phyloP scores from a whole-genome alignment of 208 protist genomes.

The Balamuthia mandrillaris region DNA sequence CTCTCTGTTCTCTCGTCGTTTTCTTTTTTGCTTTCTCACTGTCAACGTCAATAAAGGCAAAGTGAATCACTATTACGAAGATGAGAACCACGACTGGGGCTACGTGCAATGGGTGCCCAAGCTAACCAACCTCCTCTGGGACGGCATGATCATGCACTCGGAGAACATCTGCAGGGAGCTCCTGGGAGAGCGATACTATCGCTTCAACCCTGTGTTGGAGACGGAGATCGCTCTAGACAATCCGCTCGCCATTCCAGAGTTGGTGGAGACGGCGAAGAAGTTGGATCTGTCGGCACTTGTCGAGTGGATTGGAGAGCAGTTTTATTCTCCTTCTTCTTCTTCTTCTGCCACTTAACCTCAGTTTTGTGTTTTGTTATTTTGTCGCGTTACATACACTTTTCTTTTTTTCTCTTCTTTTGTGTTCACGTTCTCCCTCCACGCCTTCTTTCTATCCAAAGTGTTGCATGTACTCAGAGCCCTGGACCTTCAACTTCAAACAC shows the following conservation, averaged over 20 bases:
- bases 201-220: neutral
- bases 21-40: too few species aligned
- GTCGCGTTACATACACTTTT: too few species aligned
- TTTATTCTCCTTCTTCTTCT: too few species aligned
- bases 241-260: neutral
- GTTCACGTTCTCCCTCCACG: too few species aligned
- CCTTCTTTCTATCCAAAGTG: too few species aligned
- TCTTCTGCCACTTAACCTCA: too few species aligned
- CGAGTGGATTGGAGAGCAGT: too few species aligned
- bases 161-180: neutral
- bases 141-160: conserved; percentile 10
- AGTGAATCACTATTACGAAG: neutral
- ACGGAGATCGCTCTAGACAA: neutral
- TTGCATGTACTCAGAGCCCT: conserved; percentile 3
- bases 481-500: neutral
- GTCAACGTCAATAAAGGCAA: neutral
- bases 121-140: conserved; percentile 28
- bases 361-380: too few species aligned
- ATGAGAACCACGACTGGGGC: conserved; percentile 42
- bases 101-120: conserved; percentile 50
- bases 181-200: neutral
- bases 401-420: too few species aligned
- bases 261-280: too few species aligned
- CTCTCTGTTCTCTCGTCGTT: too few species aligned
- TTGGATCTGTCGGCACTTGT: too few species aligned